These are phyloP conservation scores for Botrytis aclada DNA, from an alignment of 2,329 filamentous ascomycete genomes.

Conservation along the genomic window DNA sequence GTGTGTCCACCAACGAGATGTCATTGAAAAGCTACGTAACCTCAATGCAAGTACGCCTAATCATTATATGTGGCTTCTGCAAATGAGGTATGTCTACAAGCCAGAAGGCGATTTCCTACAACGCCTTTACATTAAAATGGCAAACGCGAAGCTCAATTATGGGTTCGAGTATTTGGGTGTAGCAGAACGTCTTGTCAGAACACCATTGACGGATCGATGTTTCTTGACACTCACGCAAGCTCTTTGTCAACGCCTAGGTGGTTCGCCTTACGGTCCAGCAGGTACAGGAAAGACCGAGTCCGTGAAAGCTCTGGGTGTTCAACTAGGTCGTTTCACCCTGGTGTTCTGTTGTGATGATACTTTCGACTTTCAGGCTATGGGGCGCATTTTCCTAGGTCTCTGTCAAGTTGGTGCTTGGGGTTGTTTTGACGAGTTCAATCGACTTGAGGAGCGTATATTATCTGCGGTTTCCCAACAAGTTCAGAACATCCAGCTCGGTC, in stretches of 20 bases:
- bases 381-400: conserved; percentile 97
- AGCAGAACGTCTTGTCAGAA: conserved; percentile 91
- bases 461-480: conserved; percentile 99
- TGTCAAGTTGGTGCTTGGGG: conserved; percentile 99
- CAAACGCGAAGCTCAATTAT: conserved; percentile 91
- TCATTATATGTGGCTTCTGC: conserved; percentile 89
- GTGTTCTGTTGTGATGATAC: conserved; percentile 99
- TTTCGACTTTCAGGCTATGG: conserved; percentile 99
- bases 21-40: conserved; percentile 80
- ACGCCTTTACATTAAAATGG: conserved; percentile 90
- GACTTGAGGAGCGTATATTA: conserved; percentile 93
- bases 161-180: conserved; percentile 98
- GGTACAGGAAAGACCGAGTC: conserved; percentile 99
- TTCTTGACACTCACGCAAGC: conserved; percentile 98
- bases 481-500: conserved; percentile 95
- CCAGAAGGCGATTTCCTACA: conserved; percentile 77
- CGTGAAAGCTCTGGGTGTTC: conserved; percentile 94
- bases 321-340: conserved; percentile 94
- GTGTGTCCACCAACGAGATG: conserved; percentile 95
- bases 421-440: conserved; percentile 99
- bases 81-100: conserved; percentile 94
- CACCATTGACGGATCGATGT: conserved; percentile 94
- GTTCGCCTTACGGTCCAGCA: conserved; percentile 94
- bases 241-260: conserved; percentile 88
- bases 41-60: conserved; percentile 70